Evolutionary conservation across 257 asterid species (phyloP).

Genomic region (Nicotiana obtusifolia): DNA sequence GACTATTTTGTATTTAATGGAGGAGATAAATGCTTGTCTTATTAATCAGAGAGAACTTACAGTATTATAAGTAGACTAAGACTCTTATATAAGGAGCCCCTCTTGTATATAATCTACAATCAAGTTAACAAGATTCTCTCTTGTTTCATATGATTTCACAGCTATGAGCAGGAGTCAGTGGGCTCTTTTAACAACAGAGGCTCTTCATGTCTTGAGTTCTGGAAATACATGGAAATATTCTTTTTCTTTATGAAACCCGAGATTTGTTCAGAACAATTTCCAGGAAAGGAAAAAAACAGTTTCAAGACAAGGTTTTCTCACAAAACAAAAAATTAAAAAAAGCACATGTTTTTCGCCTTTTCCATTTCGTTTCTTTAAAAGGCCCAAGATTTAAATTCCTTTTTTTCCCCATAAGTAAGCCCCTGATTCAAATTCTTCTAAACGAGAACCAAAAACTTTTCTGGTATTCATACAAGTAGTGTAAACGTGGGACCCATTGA

Average conservation of each 20-base stretch:
- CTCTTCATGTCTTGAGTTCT: not conserved
- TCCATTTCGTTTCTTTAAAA: not conserved
- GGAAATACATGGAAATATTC: not conserved
- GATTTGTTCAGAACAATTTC: not conserved
- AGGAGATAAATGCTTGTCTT: not conserved
- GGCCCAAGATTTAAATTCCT: not conserved
- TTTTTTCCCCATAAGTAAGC: no score
- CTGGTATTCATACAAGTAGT: not conserved
- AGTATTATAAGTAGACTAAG: not conserved
- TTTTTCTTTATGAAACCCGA: not conserved
- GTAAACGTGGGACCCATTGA: not conserved
- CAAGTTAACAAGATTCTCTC: not conserved
- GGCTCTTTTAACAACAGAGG: not conserved
- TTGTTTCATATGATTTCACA: not conserved
- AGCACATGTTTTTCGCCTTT: not conserved
- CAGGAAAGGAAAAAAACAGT: not conserved
- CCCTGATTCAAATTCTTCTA: not conserved
- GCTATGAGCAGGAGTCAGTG: not conserved
- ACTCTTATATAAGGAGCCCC: not conserved
- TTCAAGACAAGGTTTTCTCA: not conserved
- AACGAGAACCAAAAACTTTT: not conserved
- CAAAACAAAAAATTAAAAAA: not conserved
- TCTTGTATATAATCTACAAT: not conserved
- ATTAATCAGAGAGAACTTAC: not conserved
- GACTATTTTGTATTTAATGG: not conserved